Conservation (phyloP, 2,329 filamentous ascomycete genomes). For the Diaporthe longicolla region DNA sequence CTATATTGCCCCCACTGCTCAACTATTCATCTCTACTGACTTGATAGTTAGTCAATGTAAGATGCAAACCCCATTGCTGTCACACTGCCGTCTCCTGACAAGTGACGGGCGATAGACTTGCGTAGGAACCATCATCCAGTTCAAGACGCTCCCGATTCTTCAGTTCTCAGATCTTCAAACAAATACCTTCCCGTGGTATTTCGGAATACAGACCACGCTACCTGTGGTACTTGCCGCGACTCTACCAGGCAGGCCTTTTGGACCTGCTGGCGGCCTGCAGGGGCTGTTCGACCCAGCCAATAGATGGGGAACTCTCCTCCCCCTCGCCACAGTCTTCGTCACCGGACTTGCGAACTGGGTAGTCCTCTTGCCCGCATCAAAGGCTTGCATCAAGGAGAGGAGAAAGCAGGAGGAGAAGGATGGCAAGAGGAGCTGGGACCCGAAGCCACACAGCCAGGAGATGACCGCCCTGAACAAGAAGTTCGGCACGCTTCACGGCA, state of each 20-base stretch:
- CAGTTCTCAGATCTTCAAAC: slow-evolving; percentile 87
- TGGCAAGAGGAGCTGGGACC: slow-evolving; percentile 88
- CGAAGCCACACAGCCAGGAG: slow-evolving; percentile 83
- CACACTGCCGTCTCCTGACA: slow-evolving; percentile 25
- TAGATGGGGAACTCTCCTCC: slow-evolving; percentile 74
- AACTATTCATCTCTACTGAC: not conserved
- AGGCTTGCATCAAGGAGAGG: slow-evolving; percentile 79
- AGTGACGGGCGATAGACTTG: slow-evolving; percentile 72
- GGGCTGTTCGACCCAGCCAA: slow-evolving; percentile 74
- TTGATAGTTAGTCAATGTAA: slow-evolving; percentile 39
- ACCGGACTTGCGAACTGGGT: slow-evolving; percentile 79
- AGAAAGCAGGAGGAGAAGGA: slow-evolving; percentile 90
- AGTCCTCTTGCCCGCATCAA: slow-evolving; percentile 82
- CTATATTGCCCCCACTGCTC: not conserved
- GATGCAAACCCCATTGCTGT: not conserved
- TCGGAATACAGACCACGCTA: slow-evolving; percentile 83
- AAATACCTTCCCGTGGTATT: slow-evolving; percentile 89
- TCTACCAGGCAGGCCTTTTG: slow-evolving; percentile 74
- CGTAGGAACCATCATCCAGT: slow-evolving; percentile 80
- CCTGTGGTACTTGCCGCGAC: slow-evolving; percentile 83
- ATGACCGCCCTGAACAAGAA: slow-evolving; percentile 85
- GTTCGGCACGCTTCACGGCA: slow-evolving; percentile 85
- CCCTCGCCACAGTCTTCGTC: slow-evolving; percentile 78
- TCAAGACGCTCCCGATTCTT: slow-evolving; percentile 80
- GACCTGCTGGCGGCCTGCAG: slow-evolving; percentile 62